Base-by-base conservation (phyloP, 192 early-diverging fungal genomes). In the Umbelopsis ramanniana region DNA sequence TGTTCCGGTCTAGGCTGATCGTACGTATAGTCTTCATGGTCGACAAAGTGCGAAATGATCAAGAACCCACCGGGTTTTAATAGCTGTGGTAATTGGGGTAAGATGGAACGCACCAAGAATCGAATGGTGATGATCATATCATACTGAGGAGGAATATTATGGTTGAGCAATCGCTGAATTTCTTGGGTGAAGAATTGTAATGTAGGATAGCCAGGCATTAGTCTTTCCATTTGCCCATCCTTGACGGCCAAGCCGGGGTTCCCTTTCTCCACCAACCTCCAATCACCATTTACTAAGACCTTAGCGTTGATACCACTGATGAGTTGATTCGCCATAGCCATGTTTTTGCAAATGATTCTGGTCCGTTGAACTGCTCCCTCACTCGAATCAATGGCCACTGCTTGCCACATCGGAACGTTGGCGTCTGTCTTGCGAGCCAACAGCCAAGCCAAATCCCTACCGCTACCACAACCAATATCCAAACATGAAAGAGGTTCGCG, bases 391-490 rank as follows among this genome's bases (percentile, higher is more conserved):
- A 83, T 40, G 19, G 71, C 79, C 7, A 73, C 73, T 11, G 45
- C 74, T 35, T 38, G 45, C 82, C 82, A 82, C 22, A 50, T 60
- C 72, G 17, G 67, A 19, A 17, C 15, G 6, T 26, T 26, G 11
- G 26, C 17, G 0, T 19, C 17, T 4, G 57, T 26, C 19, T 68
- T 72, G 14, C 69, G 70, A 4, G 68, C 23, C 48, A 78, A 66
- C 7, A 83, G 29, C 82, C 82, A 83, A 0, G 48, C 53, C 14
- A 67, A 8, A 72, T 83, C 82, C 14, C 82, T 52, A 10, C 82
- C 82, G 21, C 74, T 73, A 17, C 82, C 82, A 60, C 82, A 83
- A 0, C 79, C 82, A 45, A 83, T 29, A 70, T 83, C 82, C 6
- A 83, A 66, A 24, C 74, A 68, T 22, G 35, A 33, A n/a, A 50